Evolutionary conservation across 2,329 filamentous ascomycete species (phyloP), one percentile per base, ranked within the genome.

Genomic region (Ophiostoma tasmaniense): DNA sequence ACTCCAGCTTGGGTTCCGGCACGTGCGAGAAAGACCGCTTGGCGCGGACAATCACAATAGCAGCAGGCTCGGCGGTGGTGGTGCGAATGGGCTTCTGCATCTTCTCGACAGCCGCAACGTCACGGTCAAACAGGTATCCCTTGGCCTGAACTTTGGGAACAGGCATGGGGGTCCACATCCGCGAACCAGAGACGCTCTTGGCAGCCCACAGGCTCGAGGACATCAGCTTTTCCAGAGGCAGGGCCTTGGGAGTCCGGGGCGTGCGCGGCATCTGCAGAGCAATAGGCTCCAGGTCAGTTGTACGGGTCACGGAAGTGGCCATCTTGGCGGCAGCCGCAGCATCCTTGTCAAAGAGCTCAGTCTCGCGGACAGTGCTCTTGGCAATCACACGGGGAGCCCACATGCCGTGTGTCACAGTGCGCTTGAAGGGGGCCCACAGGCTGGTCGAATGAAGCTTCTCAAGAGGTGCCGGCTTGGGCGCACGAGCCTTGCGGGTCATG

Each of bases 41-140:
- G 66, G 73, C 76, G 55, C 75, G 76, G 20, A 69, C 67, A 73
- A 78, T 76, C 45, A 70, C 62, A 35, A 77, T 70, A n/a, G 76
- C 78, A 50, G 76, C 73, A 4, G 72, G 73, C 45, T 72, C 71
- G 39, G 50, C 67, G 14, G 67, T 30, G 2, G 73, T 75, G 5
- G 71, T 72, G 45, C 74, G 73, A 25, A 65, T 42, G 20, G 70
- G 66, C n/a, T 13, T n/a, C 22, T 17, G 52, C 55, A 67, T n/a
- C 66, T 71, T 70, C 50, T 67, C 42, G 10, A 28, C 52, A 2
- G 69, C 71, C 1, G 70, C 71, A 1, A 37, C 68, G 4, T 70
- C 69, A 20, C 67, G 67, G 59, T 73, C 71, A 33, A 73, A 73
- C 39, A 73, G 55, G 1, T 4, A 61, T 1, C 37, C 64, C 62